Base-by-base conservation (phyloP, 164 flowering plant species). In the Brasenia schreberi region DNA sequence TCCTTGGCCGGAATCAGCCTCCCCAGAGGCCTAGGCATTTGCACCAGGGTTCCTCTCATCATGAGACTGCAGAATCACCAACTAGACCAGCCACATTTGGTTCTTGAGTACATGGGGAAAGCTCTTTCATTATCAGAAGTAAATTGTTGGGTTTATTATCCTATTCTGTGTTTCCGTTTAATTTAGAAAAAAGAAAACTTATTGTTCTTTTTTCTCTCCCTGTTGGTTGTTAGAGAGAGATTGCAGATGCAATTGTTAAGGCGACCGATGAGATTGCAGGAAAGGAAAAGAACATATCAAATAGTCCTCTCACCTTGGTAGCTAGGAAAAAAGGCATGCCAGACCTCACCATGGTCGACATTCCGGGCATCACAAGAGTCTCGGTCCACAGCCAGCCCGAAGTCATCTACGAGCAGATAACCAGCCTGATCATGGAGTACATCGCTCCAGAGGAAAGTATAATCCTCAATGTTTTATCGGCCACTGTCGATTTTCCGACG, bases 301-400 rank as follows among this genome's bases (percentile, higher is more conserved):
- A 75, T 63, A 45, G 72, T 19, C 77, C 81, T 0, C 64, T 80
- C 6, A 80, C 83, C 4, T 59, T 80, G 11, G 61, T 74, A 6
- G 83, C 78, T 18, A 80, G 71, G 60, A 80, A 78, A 53, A 62
- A 65, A 12, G 81, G 83, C 11, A 67, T 69, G 18, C 72, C 72
- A 4, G 72, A 69, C 60, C 67, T 69, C 27, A 69, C 72, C 16
- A 80, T 80, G 79, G 73, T 80, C 17, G 83, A 80, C 45, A 56
- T 80, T 0, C 83, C 83, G 4, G 82, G 83, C 7, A 82, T 82
- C 6, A 80, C 83, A 3, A 60, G 83, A 16, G 85, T 80, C 10
- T 78, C 83, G 0, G 85, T 82, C n/a, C 74, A 78, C 7, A 83
- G 83, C 16, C 85, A 82, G 68, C 83, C 83, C 0, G 83, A 80